phyloP scores from a whole-genome alignment of 441 rosid species.

The Syzygium malaccense region DNA sequence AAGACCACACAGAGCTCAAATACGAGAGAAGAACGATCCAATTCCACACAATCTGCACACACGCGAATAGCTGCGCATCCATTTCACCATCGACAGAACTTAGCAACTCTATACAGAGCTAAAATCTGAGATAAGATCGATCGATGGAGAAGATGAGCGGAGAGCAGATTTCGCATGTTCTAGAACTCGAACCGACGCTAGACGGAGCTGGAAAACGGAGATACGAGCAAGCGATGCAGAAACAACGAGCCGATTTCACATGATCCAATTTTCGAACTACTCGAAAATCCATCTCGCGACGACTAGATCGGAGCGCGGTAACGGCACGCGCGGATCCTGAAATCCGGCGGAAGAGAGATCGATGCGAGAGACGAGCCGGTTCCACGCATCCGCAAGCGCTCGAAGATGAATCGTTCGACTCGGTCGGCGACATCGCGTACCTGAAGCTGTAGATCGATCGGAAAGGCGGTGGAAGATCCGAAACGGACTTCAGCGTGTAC shows the following conservation, averaged over 20 bases:
- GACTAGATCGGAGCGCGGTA: not conserved
- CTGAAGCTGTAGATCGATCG: conserved; percentile 77
- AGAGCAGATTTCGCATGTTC: not conserved
- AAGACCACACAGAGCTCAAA: not conserved
- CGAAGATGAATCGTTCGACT: not conserved
- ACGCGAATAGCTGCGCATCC: not conserved
- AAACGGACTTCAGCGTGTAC: conserved; percentile 61
- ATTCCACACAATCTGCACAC: not conserved
- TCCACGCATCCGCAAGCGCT: not conserved
- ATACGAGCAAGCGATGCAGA: not conserved
- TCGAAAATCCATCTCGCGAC: not conserved
- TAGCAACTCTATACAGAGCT: not conserved
- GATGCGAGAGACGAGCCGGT: not conserved
- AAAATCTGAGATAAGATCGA: not conserved
- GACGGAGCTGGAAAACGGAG: not conserved
- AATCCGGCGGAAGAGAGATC: not conserved
- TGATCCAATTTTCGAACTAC: not conserved
- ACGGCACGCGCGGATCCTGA: not conserved
- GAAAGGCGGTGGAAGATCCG: conserved; percentile 66
- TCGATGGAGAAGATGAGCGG: not conserved
- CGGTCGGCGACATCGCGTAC: conserved; percentile 19
- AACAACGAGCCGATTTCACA: not conserved
- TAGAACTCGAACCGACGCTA: not conserved
- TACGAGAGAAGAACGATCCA: not conserved
- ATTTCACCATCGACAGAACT: not conserved